Evolutionary conservation across 1,284 basidiomycete genomes (phyloP).

Genomic region (Ustilago trichophora): DNA sequence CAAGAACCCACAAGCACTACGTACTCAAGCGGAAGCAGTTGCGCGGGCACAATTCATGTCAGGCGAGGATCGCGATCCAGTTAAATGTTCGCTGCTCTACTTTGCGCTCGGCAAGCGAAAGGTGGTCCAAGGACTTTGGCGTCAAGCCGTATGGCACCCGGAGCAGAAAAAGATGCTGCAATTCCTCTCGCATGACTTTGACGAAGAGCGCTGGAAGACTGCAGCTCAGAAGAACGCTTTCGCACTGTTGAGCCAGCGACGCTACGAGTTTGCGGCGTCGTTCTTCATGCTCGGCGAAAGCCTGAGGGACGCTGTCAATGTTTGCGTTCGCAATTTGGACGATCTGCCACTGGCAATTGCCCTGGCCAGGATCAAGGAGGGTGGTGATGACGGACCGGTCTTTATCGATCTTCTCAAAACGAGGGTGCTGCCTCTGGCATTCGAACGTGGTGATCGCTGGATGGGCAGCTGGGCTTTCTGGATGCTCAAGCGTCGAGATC

Average conservation of each 20-base stretch:
- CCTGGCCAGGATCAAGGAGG: conserved; percentile 82
- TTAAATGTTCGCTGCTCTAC: conserved; percentile 87
- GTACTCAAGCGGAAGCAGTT: conserved; percentile 80
- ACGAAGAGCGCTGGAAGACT: conserved; percentile 83
- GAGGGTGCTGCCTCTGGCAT: conserved; percentile 83
- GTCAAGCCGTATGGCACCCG: conserved; percentile 90
- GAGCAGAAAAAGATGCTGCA: conserved; percentile 90
- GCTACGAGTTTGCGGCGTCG: conserved; percentile 78
- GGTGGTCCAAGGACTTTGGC: conserved; percentile 92
- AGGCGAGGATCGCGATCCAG: conserved; percentile 76
- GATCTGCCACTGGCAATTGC: conserved; percentile 92
- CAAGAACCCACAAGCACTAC: conserved; percentile 72
- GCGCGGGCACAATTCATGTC: conserved; percentile 91
- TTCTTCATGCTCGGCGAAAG: conserved; percentile 93
- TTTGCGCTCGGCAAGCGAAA: conserved; percentile 92
- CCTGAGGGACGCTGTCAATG: conserved; percentile 88
- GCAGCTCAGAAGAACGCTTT: conserved; percentile 97
- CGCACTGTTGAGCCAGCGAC: conserved; percentile 76
- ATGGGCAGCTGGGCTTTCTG: conserved; percentile 98
- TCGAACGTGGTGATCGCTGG: conserved; percentile 87
- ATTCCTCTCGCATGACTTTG: conserved; percentile 92
- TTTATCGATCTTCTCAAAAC: conserved; percentile 76
- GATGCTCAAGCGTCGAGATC: conserved; percentile 82
- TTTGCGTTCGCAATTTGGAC: conserved; percentile 85
- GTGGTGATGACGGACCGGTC: conserved; percentile 79